Evolutionary conservation across 352 stramenopile genomes (phyloP).

Genomic region (Phytophthora quininea): DNA sequence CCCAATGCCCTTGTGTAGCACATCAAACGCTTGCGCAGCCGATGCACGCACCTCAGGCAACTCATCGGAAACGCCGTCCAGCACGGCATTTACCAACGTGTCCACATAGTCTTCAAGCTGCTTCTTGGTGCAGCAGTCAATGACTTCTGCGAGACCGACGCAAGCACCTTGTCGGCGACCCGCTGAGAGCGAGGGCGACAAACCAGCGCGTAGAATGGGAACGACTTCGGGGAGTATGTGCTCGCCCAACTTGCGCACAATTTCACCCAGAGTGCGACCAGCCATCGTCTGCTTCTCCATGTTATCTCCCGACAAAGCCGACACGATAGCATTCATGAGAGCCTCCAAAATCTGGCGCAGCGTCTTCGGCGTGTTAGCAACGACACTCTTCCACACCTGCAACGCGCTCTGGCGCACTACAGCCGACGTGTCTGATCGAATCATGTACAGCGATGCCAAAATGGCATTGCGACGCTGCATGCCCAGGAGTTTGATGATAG

Average conservation of each 20-base stretch:
- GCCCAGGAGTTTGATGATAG: slow-evolving; percentile 93
- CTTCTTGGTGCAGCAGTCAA: slow-evolving; percentile 96
- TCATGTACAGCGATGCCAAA: slow-evolving; percentile 98
- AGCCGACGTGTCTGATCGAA: slow-evolving; percentile 95
- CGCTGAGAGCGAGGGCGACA: slow-evolving; percentile 71
- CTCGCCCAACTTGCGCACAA: slow-evolving; percentile 99
- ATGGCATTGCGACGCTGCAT: slow-evolving; percentile 95
- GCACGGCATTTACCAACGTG: slow-evolving; percentile 96
- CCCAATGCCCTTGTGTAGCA: slow-evolving; percentile 95
- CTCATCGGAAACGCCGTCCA: slow-evolving; percentile 97
- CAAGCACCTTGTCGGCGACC: slow-evolving; percentile 95
- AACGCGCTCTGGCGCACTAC: slow-evolving; percentile 97
- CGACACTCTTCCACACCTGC: slow-evolving; percentile 99
- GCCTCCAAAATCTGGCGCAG: slow-evolving; percentile 97
- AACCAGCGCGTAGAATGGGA: slow-evolving; percentile 95
- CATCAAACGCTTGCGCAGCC: slow-evolving; percentile 97
- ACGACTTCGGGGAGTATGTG: slow-evolving; percentile 98
- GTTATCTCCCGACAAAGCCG: slow-evolving; percentile 91
- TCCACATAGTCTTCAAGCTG: slow-evolving; percentile 97
- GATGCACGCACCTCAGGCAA: slow-evolving; percentile 89
- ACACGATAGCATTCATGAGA: slow-evolving; percentile 96
- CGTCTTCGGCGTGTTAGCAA: slow-evolving; percentile 97
- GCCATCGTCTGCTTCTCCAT: slow-evolving; percentile 91
- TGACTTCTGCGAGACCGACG: slow-evolving; percentile 98
- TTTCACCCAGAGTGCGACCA: slow-evolving; percentile 96